phyloP scores from a whole-genome alignment of 441 rosid species.

The Corymbia citriodora region DNA sequence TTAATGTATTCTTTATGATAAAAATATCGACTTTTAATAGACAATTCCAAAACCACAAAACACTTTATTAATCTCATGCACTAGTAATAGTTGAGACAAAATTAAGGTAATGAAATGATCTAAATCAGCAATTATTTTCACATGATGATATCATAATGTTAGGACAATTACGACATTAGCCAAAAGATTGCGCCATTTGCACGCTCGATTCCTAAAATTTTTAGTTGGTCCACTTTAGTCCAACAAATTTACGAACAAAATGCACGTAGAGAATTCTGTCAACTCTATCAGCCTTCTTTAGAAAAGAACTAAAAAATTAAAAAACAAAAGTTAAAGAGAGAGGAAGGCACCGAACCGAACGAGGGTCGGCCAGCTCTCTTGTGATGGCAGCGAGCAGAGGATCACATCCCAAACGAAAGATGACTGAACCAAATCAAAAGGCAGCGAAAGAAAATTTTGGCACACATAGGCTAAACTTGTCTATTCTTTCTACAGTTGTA shows the following conservation, averaged over 20 bases:
- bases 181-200: too few species aligned
- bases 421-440: neutral
- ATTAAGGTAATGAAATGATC: neutral
- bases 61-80: neutral
- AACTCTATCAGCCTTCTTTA: neutral
- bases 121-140: neutral
- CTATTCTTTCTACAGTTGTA: neutral
- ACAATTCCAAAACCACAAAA: neutral
- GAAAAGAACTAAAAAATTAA: rapidly evolving
- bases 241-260: neutral
- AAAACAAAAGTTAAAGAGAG: neutral
- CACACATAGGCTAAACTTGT: neutral
- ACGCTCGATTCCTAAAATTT: neutral
- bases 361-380: neutral
- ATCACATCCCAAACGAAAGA: neutral
- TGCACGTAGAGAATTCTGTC: neutral
- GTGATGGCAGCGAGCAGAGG: neutral
- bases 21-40: neutral
- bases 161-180: neutral
- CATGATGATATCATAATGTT: neutral
- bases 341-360: neutral
- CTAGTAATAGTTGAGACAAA: neutral
- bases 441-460: too few species aligned
- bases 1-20: neutral
- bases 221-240: neutral